Conservation (phyloP, 1,139 yeast species). For the Hyphopichia burtonii region DNA sequence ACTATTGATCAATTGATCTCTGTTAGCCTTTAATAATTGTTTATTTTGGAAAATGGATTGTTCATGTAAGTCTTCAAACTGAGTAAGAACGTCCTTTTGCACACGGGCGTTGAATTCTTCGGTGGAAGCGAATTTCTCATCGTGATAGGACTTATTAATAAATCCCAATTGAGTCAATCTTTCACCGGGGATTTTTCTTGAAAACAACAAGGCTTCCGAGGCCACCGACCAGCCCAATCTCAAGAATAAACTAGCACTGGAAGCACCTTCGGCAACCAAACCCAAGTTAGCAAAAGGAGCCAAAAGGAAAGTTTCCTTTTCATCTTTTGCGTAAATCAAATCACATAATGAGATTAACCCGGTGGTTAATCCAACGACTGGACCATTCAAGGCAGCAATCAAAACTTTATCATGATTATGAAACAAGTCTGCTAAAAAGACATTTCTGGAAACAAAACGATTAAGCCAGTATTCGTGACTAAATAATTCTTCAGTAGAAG, state of each 20-base stretch:
- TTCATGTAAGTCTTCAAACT: conserved; percentile 51
- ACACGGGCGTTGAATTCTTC: conserved; percentile 63
- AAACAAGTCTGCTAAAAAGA: conserved; percentile 66
- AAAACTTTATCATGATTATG: conserved; percentile 71
- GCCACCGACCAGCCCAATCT: conserved; percentile 76
- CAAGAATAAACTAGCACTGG: conserved; percentile 64
- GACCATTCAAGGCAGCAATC: conserved; percentile 81
- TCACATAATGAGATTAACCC: conserved; percentile 77
- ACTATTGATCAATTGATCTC: conserved; percentile 43
- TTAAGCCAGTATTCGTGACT: conserved; percentile 57
- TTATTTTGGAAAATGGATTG: conserved; percentile 65
- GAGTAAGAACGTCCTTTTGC: conserved; percentile 42
- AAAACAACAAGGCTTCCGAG: conserved; percentile 69
- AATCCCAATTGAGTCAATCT: conserved; percentile 61
- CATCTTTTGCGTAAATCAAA: conserved; percentile 67
- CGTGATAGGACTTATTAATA: conserved; percentile 49
- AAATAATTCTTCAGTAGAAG: conserved; percentile 27
- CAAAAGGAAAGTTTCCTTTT: conserved; percentile 54
- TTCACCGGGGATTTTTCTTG: conserved; percentile 64
- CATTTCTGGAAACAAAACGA: conserved; percentile 67
- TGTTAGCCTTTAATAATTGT: conserved; percentile 50
- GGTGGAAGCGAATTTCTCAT: conserved; percentile 44
- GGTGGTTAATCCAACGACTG: conserved; percentile 78
- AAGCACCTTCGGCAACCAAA: conserved; percentile 79
- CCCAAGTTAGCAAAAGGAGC: conserved; percentile 85